Conservation (phyloP, 108 stramenopile genomes). For the Aurantiochytrium sp. region DNA sequence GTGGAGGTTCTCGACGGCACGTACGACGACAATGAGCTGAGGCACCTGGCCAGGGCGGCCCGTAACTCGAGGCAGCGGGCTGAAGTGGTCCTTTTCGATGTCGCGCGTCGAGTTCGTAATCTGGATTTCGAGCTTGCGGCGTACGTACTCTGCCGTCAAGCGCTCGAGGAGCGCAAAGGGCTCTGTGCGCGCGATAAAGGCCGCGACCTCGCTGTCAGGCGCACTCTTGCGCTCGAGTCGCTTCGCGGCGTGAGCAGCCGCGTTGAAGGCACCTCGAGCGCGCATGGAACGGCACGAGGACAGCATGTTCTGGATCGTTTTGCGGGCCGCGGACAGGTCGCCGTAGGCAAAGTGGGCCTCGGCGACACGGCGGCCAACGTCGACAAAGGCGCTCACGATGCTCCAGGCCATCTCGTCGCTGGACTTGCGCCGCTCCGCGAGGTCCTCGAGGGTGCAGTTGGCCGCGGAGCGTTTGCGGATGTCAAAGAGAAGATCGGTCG, state of each 20-base stretch:
- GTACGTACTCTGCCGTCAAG: not conserved
- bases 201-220: not conserved
- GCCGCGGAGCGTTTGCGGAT: constrained; percentile 17
- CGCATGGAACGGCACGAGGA: not conserved
- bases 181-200: not conserved
- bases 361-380: not conserved
- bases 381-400: not conserved
- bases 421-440: constrained; percentile 14
- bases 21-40: not conserved
- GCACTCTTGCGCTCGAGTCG: not conserved
- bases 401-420: not conserved
- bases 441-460: constrained; percentile 1
- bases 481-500: not conserved
- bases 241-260: not conserved
- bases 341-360: not conserved
- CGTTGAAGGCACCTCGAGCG: not conserved
- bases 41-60: not conserved
- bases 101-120: not conserved
- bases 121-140: not conserved
- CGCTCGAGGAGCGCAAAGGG: not conserved
- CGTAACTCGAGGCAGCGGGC: not conserved
- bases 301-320: not conserved
- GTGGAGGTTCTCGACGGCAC: not conserved
- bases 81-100: not conserved
- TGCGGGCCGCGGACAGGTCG: not conserved